These are phyloP conservation scores for Metschnikowia cubensis DNA, from an alignment of 805 yeast species.

Conservation along the genomic window DNA sequence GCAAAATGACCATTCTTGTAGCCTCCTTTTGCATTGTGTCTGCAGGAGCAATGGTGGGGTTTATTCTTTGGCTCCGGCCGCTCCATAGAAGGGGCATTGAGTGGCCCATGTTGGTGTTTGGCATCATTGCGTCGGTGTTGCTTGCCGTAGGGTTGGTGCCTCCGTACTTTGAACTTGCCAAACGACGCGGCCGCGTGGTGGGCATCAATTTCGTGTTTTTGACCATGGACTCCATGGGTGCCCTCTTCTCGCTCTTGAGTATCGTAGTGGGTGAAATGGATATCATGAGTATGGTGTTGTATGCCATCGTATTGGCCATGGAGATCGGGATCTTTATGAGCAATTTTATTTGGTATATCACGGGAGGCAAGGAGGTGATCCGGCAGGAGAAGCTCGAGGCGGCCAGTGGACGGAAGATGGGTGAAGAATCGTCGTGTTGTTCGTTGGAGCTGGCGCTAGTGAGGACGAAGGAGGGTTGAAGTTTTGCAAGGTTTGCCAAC, in stretches of 20 bases:
- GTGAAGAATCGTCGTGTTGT: background rate
- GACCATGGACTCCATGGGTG: slow-evolving; percentile 74
- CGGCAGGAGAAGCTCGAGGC: slow-evolving; percentile 22
- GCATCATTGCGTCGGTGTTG: slow-evolving; percentile 72
- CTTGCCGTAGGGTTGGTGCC: slow-evolving; percentile 80
- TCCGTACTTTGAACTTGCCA: slow-evolving; percentile 80
- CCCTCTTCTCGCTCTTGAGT: slow-evolving; percentile 64
- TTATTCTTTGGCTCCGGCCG: slow-evolving; percentile 65
- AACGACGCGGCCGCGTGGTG: slow-evolving; percentile 77
- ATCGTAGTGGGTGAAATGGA: slow-evolving; percentile 59
- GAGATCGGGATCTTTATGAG: slow-evolving; percentile 75
- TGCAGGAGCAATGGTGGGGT: slow-evolving; percentile 61
- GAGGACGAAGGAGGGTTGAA: background rate
- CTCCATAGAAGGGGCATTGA: slow-evolving; percentile 44
- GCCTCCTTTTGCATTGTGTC: slow-evolving; percentile 36
- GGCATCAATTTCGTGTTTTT: slow-evolving; percentile 86
- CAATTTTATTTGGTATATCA: slow-evolving; percentile 65
- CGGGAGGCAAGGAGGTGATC: slow-evolving; percentile 28
- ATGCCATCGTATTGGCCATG: slow-evolving; percentile 65
- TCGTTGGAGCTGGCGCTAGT: background rate
- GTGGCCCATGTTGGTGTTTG: slow-evolving; percentile 82
- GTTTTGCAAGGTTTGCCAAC: background rate
- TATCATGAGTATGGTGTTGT: slow-evolving; percentile 73
- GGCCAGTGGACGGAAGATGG: background rate
- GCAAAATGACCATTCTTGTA: slow-evolving; percentile 34